Percentiles rank a stretch among this genome's conserved stretches.
phyloP scores from a whole-genome alignment of 306 rosid genomes.

The Inga laurina region DNA sequence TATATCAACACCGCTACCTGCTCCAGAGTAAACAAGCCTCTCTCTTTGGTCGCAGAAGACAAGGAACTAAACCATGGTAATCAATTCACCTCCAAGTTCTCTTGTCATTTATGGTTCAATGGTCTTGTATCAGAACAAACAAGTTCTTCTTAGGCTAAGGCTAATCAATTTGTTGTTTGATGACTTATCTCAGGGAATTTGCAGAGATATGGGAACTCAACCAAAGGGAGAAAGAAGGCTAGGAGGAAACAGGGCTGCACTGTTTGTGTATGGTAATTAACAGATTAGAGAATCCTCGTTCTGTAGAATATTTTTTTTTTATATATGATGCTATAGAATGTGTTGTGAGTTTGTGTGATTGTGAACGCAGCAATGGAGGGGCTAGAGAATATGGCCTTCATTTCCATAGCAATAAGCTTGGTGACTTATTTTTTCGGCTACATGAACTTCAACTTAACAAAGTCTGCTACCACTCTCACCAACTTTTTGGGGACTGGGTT shows the following conservation, averaged over 20 bases:
- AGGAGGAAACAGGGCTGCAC: slow-evolving; percentile 71
- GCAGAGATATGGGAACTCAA: slow-evolving; percentile 44
- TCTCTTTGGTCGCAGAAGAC: slow-evolving; percentile 17
- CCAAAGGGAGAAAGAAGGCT: slow-evolving; percentile 35
- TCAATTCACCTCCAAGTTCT: background rate
- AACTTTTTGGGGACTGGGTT: slow-evolving; percentile 81
- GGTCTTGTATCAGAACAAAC: background rate
- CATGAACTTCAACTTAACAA: slow-evolving; percentile 75
- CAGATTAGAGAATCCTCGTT: background rate
- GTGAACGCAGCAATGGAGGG: slow-evolving; percentile 69
- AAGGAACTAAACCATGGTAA: slow-evolving; percentile 39
- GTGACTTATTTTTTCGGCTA: slow-evolving; percentile 72
- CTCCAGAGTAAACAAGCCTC: slow-evolving; percentile 14
- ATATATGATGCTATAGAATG: background rate
- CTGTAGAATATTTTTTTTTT: background rate
- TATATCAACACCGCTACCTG: background rate
- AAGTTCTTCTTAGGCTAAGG: background rate
- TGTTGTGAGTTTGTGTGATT: slow-evolving; percentile 4
- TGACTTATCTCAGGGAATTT: slow-evolving; percentile 19
- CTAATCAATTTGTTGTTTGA: slow-evolving; percentile 11
- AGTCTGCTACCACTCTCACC: slow-evolving; percentile 75
- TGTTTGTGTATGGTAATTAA: slow-evolving; percentile 62
- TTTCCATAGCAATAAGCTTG: slow-evolving; percentile 62
- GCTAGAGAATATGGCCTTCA: slow-evolving; percentile 78
- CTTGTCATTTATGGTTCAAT: background rate